Evolutionary conservation across 768 basidiomycete species (phyloP).

Genomic region (Trametes villosa): DNA sequence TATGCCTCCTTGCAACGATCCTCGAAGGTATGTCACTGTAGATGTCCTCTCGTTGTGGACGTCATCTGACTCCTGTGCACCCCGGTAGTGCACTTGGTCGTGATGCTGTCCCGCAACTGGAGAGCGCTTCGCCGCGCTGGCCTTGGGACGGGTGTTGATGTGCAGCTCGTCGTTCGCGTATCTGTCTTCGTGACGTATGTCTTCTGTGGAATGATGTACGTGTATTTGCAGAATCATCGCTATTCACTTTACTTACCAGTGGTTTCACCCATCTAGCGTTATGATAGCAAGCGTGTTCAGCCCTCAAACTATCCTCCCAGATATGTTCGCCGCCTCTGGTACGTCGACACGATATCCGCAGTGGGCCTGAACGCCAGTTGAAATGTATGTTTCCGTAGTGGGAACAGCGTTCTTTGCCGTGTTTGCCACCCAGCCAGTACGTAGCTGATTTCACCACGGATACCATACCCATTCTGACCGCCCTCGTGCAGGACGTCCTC

Average conservation of each 20-base stretch:
- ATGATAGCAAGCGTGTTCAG: constrained; percentile 18
- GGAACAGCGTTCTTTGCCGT: constrained; percentile 32
- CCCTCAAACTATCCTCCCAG: constrained; percentile 23
- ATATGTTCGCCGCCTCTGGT: constrained; percentile 35
- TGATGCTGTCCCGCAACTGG: constrained; percentile 25
- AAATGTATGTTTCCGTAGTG: constrained; percentile 14
- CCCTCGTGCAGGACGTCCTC: constrained; percentile 25
- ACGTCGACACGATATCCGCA: neutral
- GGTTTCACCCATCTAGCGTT: constrained; percentile 4
- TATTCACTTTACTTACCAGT: neutral
- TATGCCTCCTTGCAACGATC: constrained; percentile 26
- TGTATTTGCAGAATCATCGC: neutral
- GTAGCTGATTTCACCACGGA: neutral
- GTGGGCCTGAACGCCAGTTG: neutral
- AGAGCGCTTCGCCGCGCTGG: constrained; percentile 22
- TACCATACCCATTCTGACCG: neutral
- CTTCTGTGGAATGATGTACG: constrained; percentile 30
- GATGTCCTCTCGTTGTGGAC: neutral
- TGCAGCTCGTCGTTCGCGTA: constrained; percentile 28
- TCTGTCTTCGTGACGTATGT: constrained; percentile 30
- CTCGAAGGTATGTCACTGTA: constrained; percentile 28
- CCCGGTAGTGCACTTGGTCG: constrained; percentile 22
- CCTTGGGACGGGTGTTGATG: constrained; percentile 12
- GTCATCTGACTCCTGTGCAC: neutral
- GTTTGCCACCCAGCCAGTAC: constrained; percentile 31